phyloP scores from a whole-genome alignment of 192 early-diverging fungal species.

The Umbelopsis vinacea region DNA sequence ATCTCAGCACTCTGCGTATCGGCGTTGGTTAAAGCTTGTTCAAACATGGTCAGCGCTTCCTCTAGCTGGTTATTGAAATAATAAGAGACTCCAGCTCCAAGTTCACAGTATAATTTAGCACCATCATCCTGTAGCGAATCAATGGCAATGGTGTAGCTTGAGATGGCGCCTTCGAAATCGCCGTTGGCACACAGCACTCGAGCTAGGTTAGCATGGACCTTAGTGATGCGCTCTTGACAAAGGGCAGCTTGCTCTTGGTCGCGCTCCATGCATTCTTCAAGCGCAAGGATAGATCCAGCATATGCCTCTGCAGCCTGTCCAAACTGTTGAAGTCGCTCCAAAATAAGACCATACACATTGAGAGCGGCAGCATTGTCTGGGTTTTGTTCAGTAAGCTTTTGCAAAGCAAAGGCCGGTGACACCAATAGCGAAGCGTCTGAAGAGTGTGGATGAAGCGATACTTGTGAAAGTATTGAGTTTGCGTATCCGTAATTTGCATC shows the following conservation, averaged over 20 bases:
- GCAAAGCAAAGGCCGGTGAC: conserved; percentile 62
- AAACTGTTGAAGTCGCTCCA: conserved; percentile 75
- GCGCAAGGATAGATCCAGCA: conserved; percentile 46
- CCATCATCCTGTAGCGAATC: conserved; percentile 23
- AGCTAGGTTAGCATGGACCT: conserved; percentile 67
- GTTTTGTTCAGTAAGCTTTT: conserved; percentile 67
- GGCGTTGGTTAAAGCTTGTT: conserved; percentile 65
- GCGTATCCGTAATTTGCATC: conserved; percentile 69
- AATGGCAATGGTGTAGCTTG: conserved; percentile 51
- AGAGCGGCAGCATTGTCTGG: conserved; percentile 58
- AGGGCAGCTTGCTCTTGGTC: not conserved
- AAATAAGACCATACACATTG: conserved; percentile 76
- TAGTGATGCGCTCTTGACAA: conserved; percentile 38
- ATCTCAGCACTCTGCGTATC: conserved; percentile 50
- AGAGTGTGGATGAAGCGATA: conserved; percentile 2
- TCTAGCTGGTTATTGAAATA: conserved; percentile 73
- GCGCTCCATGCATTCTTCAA: conserved; percentile 40
- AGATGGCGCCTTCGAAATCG: conserved; percentile 62
- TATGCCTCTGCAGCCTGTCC: conserved; percentile 72
- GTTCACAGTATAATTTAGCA: conserved; percentile 42
- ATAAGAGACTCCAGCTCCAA: conserved; percentile 76
- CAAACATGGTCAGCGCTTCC: conserved; percentile 74
- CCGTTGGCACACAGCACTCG: conserved; percentile 68
- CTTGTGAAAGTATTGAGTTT: conserved; percentile 19
- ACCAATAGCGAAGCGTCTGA: conserved; percentile 39